Evolutionary conservation across 345 rosid species (phyloP), one percentile per base, ranked within the genome.

Genomic region (Crucihimalaya himalaica): DNA sequence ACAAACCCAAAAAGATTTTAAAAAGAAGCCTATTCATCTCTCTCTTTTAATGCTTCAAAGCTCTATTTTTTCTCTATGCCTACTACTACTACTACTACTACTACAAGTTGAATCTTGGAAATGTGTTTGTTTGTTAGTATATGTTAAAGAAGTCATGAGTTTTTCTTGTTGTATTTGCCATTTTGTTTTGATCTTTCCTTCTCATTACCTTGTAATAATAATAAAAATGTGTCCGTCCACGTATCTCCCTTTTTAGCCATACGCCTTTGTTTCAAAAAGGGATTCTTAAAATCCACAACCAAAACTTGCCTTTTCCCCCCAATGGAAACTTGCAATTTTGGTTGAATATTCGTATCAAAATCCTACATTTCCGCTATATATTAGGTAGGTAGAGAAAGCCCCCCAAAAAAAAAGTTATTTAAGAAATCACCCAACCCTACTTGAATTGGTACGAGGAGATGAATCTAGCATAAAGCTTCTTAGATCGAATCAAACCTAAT

Each of bases 401-500:
- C 31, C 32, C 34, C 11, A 25, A 47, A 55, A 59, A 37, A 35
- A 35, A 35, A 6, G 18, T 37, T 37, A 1, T 1, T 14, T 2
- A 8, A 32, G 5, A 29, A 31, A 0, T 1, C n/a, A 68, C 5
- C 21, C 40, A 73, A 18, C 46, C 6, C 31, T 64, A 29, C 21
- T 56, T 73, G 8, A 28, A 16, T 39, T 67, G 56, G 32, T 32
- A 25, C 0, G 74, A 59, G 10, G 74, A 62, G 21, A 76, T 14
- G 11, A 62, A 16, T 37, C 45, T 62, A 43, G 4, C 35, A 27
- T 4, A 35, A 34, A 57, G 34, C 70, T 69, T 69, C 58, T 69
- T 76, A 18, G 79, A 62, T 18, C 71, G 57, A 21, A 70, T 76
- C 4, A 63, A 55, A 47, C 8, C 20, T 35, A 70, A 43, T 76